These are phyloP conservation scores for Elsinoe arachidis DNA, from an alignment of 2,329 filamentous ascomycete species.

Conservation along the genomic window DNA sequence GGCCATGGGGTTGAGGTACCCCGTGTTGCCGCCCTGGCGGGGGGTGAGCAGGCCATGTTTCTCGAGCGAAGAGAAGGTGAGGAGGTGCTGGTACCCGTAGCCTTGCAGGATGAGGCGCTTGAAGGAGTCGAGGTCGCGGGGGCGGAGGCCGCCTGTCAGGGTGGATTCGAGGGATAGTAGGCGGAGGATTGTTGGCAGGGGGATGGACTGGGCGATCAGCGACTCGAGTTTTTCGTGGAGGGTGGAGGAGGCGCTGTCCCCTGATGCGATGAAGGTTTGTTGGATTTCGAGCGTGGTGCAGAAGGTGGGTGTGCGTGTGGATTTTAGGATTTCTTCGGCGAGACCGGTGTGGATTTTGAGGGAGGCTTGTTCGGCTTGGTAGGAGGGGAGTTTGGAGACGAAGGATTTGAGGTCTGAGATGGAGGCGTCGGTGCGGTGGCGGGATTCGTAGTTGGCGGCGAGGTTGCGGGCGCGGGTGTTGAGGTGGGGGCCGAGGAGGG, in stretches of 20 bases:
- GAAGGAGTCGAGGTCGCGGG: conserved; percentile 82
- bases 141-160: conserved; percentile 77
- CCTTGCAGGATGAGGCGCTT: conserved; percentile 80
- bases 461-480: conserved; percentile 86
- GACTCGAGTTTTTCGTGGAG: conserved; percentile 91
- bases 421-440: conserved; percentile 70
- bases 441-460: conserved; percentile 77
- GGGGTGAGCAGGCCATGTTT: conserved; percentile 80
- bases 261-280: conserved; percentile 85
- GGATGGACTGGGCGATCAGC: conserved; percentile 78
- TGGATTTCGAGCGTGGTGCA: conserved; percentile 84
- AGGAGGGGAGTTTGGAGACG: conserved; percentile 84
- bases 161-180: conserved; percentile 87
- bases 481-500: conserved; percentile 77
- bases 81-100: conserved; percentile 88
- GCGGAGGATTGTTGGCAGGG: conserved; percentile 71
- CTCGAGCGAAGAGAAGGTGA: conserved; percentile 81
- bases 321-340: conserved; percentile 90
- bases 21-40: conserved; percentile 60
- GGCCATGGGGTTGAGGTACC: conserved; percentile 71
- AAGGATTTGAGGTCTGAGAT: conserved; percentile 89
- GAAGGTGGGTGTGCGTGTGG: conserved; percentile 83
- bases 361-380: conserved; percentile 87
- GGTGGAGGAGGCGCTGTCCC: conserved; percentile 61
- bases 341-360: conserved; percentile 86